These are phyloP conservation scores for Brassica carinata DNA, from an alignment of 345 rosid genomes.

Conservation along the genomic window DNA sequence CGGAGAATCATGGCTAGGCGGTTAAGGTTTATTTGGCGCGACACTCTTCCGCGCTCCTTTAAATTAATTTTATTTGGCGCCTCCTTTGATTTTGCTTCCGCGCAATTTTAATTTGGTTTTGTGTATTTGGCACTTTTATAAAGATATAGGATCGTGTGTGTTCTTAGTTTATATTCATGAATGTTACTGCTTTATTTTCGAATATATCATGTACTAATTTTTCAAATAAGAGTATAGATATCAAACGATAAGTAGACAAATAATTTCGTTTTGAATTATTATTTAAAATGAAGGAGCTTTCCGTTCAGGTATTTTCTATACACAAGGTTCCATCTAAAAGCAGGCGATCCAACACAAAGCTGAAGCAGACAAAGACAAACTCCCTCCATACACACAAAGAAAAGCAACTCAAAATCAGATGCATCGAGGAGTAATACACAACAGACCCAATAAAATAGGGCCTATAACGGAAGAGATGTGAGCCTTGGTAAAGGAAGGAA, in stretches of 20 bases:
- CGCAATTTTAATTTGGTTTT: too few species aligned
- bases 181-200: too few species aligned
- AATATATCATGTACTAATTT: too few species aligned
- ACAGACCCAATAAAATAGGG: constrained; percentile 39
- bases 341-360: neutral
- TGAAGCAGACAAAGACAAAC: neutral
- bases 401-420: neutral
- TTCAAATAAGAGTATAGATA: too few species aligned
- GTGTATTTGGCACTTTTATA: too few species aligned
- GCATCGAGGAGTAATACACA: constrained; percentile 8
- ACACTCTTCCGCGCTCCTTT: constrained; percentile 34
- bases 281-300: too few species aligned
- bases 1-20: constrained; percentile 19
- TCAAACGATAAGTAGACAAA: too few species aligned
- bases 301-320: neutral
- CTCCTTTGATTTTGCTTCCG: neutral
- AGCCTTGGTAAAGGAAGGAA: neutral
- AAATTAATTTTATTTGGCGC: constrained; percentile 27
- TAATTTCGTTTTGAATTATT: too few species aligned
- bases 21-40: constrained; percentile 18
- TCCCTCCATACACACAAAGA: neutral
- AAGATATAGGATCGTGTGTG: too few species aligned
- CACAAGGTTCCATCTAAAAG: neutral
- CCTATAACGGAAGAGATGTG: constrained; percentile 14
- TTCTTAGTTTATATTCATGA: too few species aligned